Evolutionary conservation across 441 rosid species (phyloP).

Genomic region (Hypseocharis bilobata): DNA sequence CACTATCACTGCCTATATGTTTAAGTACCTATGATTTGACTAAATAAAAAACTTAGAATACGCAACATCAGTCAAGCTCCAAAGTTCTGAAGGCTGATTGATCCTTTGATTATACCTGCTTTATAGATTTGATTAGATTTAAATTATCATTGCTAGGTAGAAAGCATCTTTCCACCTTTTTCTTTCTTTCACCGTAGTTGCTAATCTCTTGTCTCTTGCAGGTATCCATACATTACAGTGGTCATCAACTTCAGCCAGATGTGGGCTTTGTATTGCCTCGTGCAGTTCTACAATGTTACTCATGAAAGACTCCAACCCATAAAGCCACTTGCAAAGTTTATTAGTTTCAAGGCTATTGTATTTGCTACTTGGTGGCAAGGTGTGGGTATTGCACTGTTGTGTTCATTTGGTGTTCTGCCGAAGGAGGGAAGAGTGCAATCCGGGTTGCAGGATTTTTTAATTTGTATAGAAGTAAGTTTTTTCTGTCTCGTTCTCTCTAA

Average conservation of each 20-base stretch:
- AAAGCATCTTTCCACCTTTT: neutral
- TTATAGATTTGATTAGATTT: too few species aligned
- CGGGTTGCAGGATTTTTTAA: slow-evolving; percentile 67
- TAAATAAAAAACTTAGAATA: too few species aligned
- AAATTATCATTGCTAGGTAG: neutral
- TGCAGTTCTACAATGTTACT: slow-evolving; percentile 70
- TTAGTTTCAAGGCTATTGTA: slow-evolving; percentile 87
- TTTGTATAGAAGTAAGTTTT: slow-evolving; percentile 69
- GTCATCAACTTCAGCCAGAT: slow-evolving; percentile 85
- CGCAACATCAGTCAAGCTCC: neutral
- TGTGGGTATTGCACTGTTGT: slow-evolving; percentile 56
- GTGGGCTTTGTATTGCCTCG: slow-evolving; percentile 87
- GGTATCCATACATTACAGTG: slow-evolving; percentile 66
- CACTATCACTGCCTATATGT: too few species aligned
- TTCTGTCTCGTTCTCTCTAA: neutral
- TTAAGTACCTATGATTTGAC: too few species aligned
- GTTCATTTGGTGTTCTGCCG: slow-evolving; percentile 51
- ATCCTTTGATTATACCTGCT: neutral
- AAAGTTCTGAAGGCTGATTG: neutral
- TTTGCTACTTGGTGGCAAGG: slow-evolving; percentile 99
- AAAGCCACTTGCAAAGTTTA: slow-evolving; percentile 72
- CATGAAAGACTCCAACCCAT: slow-evolving; percentile 62
- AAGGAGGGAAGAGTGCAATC: slow-evolving; percentile 41
- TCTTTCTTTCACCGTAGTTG: neutral
- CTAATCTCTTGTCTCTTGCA: slow-evolving; percentile 24